Percentiles rank a stretch among this genome's conserved stretches.
Evolutionary conservation across 2,329 filamentous ascomycete genomes (phyloP).

Genomic region (Calonectria hongkongensis): DNA sequence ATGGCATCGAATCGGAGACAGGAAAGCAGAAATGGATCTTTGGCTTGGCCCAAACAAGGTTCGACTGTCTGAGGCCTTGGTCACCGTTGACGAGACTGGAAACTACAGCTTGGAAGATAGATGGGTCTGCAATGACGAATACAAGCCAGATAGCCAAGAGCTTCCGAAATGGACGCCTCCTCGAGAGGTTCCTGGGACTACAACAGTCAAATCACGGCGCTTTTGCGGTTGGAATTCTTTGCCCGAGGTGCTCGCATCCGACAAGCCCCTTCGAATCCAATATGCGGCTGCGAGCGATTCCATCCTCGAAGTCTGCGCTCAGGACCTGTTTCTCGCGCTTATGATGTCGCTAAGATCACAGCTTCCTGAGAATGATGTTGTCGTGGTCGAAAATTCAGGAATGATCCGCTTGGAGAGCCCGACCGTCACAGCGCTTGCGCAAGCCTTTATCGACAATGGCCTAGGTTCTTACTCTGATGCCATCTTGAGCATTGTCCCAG

Average conservation of each 20-base stretch:
- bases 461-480: constrained; percentile 5
- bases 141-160: neutral
- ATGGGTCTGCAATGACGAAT: constrained; percentile 12
- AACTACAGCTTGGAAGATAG: constrained; percentile 22
- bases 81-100: constrained; percentile 6
- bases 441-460: constrained; percentile 19
- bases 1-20: constrained; percentile 5
- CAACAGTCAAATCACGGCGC: neutral
- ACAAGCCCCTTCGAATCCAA: neutral
- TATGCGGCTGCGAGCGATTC: constrained; percentile 15
- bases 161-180: constrained; percentile 7
- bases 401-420: constrained; percentile 19
- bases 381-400: constrained; percentile 8
- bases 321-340: constrained; percentile 6
- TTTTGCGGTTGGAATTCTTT: constrained; percentile 10
- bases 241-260: constrained; percentile 9
- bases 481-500: constrained; percentile 6
- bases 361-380: constrained; percentile 12
- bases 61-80: constrained; percentile 13
- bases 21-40: constrained; percentile 7
- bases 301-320: constrained; percentile 11
- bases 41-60: constrained; percentile 18
- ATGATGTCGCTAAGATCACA: constrained; percentile 5
- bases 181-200: neutral
- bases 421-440: constrained; percentile 7